Conservation (phyloP, 1,284 basidiomycete genomes). For the Ceratobasidium sp. region DNA sequence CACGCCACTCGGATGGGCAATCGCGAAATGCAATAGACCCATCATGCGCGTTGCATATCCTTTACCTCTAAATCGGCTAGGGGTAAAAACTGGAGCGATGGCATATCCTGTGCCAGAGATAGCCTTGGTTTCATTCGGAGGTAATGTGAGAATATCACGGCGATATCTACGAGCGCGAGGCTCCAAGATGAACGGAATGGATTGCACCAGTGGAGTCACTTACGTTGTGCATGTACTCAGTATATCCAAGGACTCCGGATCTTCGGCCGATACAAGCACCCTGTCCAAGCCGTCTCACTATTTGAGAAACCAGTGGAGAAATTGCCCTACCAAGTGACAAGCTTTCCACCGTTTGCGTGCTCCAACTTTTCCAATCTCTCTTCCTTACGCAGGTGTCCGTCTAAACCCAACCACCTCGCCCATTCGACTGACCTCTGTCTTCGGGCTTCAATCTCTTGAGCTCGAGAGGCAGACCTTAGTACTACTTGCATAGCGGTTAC, state of each 20-base stretch:
- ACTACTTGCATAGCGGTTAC: constrained; percentile 2
- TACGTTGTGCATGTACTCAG: constrained; percentile 59
- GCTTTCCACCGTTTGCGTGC: constrained; percentile 51
- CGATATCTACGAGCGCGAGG: constrained; percentile 46
- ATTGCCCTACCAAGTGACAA: constrained; percentile 52
- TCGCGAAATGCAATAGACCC: constrained; percentile 60
- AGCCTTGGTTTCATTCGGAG: constrained; percentile 41
- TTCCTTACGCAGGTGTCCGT: constrained; percentile 52
- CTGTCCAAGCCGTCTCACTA: constrained; percentile 47
- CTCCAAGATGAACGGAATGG: constrained; percentile 40
- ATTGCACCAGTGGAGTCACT: constrained; percentile 8
- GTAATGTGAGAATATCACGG: constrained; percentile 46
- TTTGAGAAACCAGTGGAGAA: background rate
- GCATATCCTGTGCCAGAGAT: constrained; percentile 55
- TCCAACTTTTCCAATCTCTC: constrained; percentile 50
- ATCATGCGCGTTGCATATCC: constrained; percentile 64
- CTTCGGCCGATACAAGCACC: constrained; percentile 55
- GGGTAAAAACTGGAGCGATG: constrained; percentile 61
- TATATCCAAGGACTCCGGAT: constrained; percentile 54
- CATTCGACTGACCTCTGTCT: constrained; percentile 51
- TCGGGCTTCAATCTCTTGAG: constrained; percentile 45
- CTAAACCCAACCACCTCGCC: constrained; percentile 49
- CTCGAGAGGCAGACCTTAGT: constrained; percentile 17
- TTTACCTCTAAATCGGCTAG: constrained; percentile 54
- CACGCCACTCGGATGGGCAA: constrained; percentile 51